Evolutionary conservation across 768 basidiomycete genomes (phyloP).

Genomic region (Boletellus ananas): DNA sequence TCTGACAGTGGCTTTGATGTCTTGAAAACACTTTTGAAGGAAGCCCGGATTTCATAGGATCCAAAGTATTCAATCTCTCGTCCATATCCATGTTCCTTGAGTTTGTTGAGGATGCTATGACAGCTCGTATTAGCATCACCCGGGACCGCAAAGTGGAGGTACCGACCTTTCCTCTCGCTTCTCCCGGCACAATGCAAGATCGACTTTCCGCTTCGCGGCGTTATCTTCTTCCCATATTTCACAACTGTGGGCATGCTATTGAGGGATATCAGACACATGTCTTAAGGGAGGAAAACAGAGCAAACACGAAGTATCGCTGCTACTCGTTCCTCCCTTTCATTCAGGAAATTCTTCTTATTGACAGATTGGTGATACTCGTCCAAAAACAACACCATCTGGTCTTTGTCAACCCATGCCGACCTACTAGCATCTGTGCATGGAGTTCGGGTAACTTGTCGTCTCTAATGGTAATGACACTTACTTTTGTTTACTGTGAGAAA

Average conservation of each 20-base stretch:
- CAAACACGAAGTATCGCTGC: background rate
- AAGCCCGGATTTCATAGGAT: background rate
- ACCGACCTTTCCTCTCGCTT: background rate
- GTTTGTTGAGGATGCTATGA: constrained; percentile 7
- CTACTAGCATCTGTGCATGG: background rate
- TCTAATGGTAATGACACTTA: background rate
- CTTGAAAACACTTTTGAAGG: background rate
- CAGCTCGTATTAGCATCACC: background rate
- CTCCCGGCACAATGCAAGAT: background rate
- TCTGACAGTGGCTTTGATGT: constrained; percentile 2
- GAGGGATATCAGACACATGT: background rate
- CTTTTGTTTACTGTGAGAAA: background rate
- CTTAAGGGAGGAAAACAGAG: background rate
- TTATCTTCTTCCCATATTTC: background rate
- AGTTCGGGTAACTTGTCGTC: too few species aligned
- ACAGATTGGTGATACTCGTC: background rate
- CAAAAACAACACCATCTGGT: constrained; percentile 11
- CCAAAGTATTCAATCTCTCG: background rate
- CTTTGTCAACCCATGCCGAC: constrained; percentile 2
- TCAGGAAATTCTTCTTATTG: constrained; percentile 2
- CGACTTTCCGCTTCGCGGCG: background rate
- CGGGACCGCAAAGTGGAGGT: background rate
- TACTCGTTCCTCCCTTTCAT: background rate
- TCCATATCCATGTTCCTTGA: constrained; percentile 4
- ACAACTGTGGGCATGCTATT: constrained; percentile 7